Base-by-base conservation (phyloP, 2,329 filamentous ascomycete genomes). In the Ophiocordyceps camponoti-saundersi region DNA sequence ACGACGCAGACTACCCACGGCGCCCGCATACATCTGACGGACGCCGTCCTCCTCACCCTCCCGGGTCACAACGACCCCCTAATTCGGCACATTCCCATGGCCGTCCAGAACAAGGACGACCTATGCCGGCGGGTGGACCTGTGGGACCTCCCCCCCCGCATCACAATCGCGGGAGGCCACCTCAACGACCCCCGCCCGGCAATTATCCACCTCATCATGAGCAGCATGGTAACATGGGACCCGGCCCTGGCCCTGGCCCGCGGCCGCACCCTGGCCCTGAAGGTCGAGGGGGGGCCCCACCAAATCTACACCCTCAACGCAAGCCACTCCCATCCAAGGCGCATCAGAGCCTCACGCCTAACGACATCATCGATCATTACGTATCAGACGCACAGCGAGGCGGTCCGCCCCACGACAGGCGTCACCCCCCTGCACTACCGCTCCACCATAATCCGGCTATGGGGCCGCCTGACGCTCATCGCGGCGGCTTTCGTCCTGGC, bases 401-500 rank as follows among this genome's bases (percentile, higher is more conserved):
- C 12, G 51, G 53, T 32, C 45, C 47, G 18, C 47, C 49, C 1
- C 46, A n/a, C 4, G 42, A 49, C 20, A 46, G 44, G 13, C 44
- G 48, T 36, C 55, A 53, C 12, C 20, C 20, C 3, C 48, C 50
- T 18, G 49, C 48, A 7, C 50, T 49, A 5, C 53, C 53, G 13
- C 55, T 55, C 16, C 53, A 54, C n/a, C 53, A 56, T 32, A 52
- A 53, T 12, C 53, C 53, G 7, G 49, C 46, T 2, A 43, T 41
- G 13, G 26, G 64, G 2, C 60, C 49, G 48, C 58, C 59, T n/a
- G 73, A 69, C 53, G 74, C 64, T 50, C 55, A 68, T 41, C 71
- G 76, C 49, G 81, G 84, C 49, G 80, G 85, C 50, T 70, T 73
- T 32, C 78, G 77, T n/a, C 16, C 22, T 15, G 23, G 6, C 29